Percentiles rank a stretch among this genome's conserved stretches.
Conservation (phyloP, 2,329 filamentous ascomycete species). For the Hymenoscyphus repandus region DNA sequence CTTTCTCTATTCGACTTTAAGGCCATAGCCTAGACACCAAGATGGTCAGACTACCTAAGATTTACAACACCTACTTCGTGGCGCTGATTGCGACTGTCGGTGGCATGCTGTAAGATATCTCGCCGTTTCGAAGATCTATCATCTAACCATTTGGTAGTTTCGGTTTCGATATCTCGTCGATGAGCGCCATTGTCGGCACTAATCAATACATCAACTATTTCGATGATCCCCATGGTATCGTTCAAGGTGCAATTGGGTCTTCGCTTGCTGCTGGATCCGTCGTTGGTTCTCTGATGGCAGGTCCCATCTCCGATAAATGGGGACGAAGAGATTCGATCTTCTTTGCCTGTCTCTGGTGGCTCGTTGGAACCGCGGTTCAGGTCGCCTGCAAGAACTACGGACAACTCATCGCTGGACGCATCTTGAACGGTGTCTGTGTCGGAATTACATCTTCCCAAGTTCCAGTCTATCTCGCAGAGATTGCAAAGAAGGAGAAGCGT, state of each 20-base stretch:
- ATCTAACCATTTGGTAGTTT: slow-evolving; percentile 32
- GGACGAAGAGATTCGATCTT: slow-evolving; percentile 42
- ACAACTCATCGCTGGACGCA: slow-evolving; percentile 63
- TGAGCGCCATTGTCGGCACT: slow-evolving; percentile 47
- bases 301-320: slow-evolving; percentile 40
- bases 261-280: slow-evolving; percentile 45
- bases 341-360: slow-evolving; percentile 42
- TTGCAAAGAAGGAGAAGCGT: slow-evolving; percentile 37
- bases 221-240: slow-evolving; percentile 38
- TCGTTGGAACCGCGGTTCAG: slow-evolving; percentile 40
- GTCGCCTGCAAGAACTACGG: slow-evolving; percentile 52
- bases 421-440: slow-evolving; percentile 67
- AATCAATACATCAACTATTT: slow-evolving; percentile 46
- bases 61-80: slow-evolving; percentile 20
- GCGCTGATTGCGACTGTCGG: slow-evolving; percentile 43
- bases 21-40: slow-evolving; percentile 7
- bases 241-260: slow-evolving; percentile 42
- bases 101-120: slow-evolving; percentile 38
- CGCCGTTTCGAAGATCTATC: not conserved
- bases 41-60: slow-evolving; percentile 13
- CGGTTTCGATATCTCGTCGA: slow-evolving; percentile 52
- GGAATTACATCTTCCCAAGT: slow-evolving; percentile 70
- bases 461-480: slow-evolving; percentile 65
- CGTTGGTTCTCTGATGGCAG: slow-evolving; percentile 41
- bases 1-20: not conserved